phyloP scores from a whole-genome alignment of 179 eudicot species.

The Gypsophila paniculata region DNA sequence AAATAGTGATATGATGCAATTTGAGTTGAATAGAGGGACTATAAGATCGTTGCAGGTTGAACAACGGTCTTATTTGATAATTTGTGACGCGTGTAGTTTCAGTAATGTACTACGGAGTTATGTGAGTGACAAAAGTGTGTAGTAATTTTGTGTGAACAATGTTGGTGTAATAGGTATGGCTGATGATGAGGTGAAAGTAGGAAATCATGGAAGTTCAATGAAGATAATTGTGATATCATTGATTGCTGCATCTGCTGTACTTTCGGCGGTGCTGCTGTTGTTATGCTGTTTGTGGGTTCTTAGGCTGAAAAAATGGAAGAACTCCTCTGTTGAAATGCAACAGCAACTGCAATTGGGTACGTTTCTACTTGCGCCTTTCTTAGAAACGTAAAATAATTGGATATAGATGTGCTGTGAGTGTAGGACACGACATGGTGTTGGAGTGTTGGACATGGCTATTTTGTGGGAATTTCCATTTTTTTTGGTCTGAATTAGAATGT shows the following conservation, averaged over 20 bases:
- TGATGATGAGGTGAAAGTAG: slow-evolving; percentile 21
- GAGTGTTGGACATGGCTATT: not conserved
- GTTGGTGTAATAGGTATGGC: slow-evolving; percentile 25
- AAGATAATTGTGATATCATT: slow-evolving; percentile 23
- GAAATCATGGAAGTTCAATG: slow-evolving; percentile 26
- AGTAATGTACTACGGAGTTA: not conserved
- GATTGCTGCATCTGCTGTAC: slow-evolving; percentile 22
- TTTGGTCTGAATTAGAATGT: no score
- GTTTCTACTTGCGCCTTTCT: not conserved
- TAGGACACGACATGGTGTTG: no score
- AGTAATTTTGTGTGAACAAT: not conserved
- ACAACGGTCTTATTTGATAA: no score
- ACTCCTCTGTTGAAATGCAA: slow-evolving; percentile 15
- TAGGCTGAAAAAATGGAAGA: slow-evolving; percentile 25
- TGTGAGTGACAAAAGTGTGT: not conserved
- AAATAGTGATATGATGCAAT: no score
- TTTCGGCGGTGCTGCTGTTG: slow-evolving; percentile 21
- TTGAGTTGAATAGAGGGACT: no score
- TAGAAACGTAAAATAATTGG: not conserved
- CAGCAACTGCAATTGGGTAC: slow-evolving; percentile 27
- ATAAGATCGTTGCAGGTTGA: no score
- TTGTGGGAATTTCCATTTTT: not conserved
- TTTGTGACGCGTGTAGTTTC: not conserved
- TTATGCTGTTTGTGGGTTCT: slow-evolving; percentile 31
- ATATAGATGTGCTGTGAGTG: not conserved